phyloP scores from a whole-genome alignment of 352 stramenopile genomes.

The Globisporangium acanthophoron region DNA sequence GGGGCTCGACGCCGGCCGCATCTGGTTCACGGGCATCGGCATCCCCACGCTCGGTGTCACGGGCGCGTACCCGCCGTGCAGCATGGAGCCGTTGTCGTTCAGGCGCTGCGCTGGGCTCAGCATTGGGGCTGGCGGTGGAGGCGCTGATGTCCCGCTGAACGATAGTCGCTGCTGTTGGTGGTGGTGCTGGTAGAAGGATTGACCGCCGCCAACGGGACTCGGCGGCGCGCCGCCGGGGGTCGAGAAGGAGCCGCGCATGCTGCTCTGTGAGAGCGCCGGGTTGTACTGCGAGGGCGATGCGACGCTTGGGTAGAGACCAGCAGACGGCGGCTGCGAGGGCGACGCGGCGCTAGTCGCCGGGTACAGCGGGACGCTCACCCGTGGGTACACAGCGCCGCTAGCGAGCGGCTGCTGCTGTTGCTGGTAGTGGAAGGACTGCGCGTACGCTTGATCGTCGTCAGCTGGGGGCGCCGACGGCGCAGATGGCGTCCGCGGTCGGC shows the following conservation, averaged over 20 bases:
- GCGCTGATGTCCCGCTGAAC: not conserved
- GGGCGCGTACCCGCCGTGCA: slow-evolving; percentile 40
- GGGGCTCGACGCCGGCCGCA: slow-evolving; percentile 9
- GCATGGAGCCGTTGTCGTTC: slow-evolving; percentile 9
- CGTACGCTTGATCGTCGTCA: slow-evolving; percentile 24
- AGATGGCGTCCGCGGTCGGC: slow-evolving; percentile 19
- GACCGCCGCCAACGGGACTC: slow-evolving; percentile 3
- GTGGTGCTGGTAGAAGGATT: slow-evolving; percentile 10
- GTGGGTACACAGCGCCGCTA: slow-evolving; percentile 3
- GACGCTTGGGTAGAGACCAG: not conserved
- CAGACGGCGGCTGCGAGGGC: not conserved
- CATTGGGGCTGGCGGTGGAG: not conserved
- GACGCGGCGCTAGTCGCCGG: not conserved
- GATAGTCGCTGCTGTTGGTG: not conserved
- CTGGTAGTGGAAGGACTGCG: slow-evolving; percentile 13
- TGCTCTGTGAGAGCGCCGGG: slow-evolving; percentile 4
- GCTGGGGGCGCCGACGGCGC: slow-evolving; percentile 33
- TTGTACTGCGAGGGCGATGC: not conserved
- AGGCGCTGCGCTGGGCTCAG: not conserved
- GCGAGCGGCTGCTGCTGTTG: slow-evolving; percentile 8
- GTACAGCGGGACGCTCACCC: slow-evolving; percentile 8
- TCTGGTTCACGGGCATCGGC: slow-evolving; percentile 2
- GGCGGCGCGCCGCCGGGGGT: slow-evolving; percentile 3
- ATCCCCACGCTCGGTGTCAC: slow-evolving; percentile 21
- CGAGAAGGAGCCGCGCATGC: slow-evolving; percentile 6